phyloP scores from a whole-genome alignment of 2,329 filamentous ascomycete genomes.

The Penicillium sp. region DNA sequence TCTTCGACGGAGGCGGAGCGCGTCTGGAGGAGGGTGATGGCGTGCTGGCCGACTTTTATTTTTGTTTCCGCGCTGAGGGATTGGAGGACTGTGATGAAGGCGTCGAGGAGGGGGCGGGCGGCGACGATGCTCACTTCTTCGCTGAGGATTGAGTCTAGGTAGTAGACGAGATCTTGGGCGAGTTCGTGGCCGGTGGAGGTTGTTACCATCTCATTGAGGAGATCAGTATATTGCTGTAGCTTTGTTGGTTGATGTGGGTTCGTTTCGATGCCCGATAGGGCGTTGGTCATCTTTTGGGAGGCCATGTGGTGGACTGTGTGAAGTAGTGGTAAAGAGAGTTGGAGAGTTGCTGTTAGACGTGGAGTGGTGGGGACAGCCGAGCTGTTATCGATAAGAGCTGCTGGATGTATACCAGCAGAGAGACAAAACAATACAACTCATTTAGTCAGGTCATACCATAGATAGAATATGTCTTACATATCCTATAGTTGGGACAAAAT shows the following conservation, averaged over 20 bases:
- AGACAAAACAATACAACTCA: neutral
- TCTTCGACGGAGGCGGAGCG: conserved; percentile 71
- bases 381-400: conserved; percentile 7
- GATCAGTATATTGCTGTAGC: conserved; percentile 48
- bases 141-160: conserved; percentile 60
- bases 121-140: conserved; percentile 68
- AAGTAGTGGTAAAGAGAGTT: neutral
- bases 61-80: conserved; percentile 51
- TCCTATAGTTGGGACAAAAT: no score
- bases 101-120: conserved; percentile 59
- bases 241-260: conserved; percentile 43
- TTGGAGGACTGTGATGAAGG: conserved; percentile 57
- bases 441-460: neutral
- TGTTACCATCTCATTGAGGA: conserved; percentile 50
- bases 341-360: neutral
- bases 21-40: conserved; percentile 59
- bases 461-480: neutral
- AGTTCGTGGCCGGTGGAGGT: conserved; percentile 41
- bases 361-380: conserved; percentile 1
- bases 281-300: conserved; percentile 42
- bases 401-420: neutral
- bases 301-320: conserved; percentile 34
- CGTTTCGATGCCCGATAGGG: conserved; percentile 45
- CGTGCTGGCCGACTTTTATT: conserved; percentile 65
- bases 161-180: conserved; percentile 56